A percentile compares a stretch with the other conserved stretches of the same genome.
Conservation (phyloP, 78 protist genomes). For the Reticulomyxa filosa region DNA sequence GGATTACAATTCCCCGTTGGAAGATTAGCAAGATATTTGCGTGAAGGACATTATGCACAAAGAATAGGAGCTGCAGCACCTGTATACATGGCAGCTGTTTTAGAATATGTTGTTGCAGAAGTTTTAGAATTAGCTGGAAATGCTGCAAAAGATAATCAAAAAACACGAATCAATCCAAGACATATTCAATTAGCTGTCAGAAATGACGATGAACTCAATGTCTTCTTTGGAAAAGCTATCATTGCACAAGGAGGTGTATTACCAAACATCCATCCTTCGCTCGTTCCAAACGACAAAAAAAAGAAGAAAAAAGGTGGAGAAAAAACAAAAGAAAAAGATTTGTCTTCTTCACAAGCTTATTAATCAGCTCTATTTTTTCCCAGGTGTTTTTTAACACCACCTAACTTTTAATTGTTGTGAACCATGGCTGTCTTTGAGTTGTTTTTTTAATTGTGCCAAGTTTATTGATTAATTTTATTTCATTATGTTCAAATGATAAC, state of each 20-base stretch:
- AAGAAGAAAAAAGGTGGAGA: no score
- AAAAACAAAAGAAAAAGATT: no score
- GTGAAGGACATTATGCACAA: constrained; percentile 9
- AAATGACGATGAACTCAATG: constrained; percentile 82
- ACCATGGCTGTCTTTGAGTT: no score
- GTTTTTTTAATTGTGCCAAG: no score
- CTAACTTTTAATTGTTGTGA: no score
- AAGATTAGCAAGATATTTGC: constrained; percentile 7
- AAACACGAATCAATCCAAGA: constrained; percentile 65
- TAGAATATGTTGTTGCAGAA: constrained; percentile 32
- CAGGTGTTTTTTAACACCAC: no score
- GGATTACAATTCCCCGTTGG: constrained; percentile 32
- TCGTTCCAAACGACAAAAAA: no score
- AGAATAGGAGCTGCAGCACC: constrained; percentile 27
- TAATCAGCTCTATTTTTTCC: no score
- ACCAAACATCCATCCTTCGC: constrained; percentile 62
- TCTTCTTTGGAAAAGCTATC: constrained; percentile 56
- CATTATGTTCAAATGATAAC: no score
- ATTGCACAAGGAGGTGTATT: constrained; percentile 88
- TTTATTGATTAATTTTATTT: no score
- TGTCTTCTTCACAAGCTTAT: no score
- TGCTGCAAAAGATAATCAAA: constrained; percentile 45
- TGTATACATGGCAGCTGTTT: constrained; percentile 27
- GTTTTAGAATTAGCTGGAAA: constrained; percentile 28
- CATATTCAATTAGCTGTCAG: constrained; percentile 80